Conservation (phyloP, 2,329 filamentous ascomycete species). For the Penicillium fuscoglaucum region DNA sequence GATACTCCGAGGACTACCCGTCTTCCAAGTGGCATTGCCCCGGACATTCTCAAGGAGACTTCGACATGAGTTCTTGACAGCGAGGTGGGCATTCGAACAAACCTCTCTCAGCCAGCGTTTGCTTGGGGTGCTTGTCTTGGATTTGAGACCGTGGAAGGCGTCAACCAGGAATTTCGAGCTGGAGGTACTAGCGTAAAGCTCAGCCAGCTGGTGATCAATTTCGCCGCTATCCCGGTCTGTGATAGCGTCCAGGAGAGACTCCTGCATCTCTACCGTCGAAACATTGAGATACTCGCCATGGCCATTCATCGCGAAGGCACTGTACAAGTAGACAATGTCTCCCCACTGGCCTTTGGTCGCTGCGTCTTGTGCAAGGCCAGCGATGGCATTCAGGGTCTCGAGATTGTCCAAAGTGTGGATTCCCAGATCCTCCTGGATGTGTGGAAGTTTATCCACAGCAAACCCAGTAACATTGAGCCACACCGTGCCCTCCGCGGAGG, state of each 20-base stretch:
- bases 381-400: not conserved
- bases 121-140: not conserved
- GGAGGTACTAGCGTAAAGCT: not conserved
- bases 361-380: not conserved
- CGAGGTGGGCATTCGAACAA: not conserved
- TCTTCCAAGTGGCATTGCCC: not conserved
- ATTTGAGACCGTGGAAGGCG: not conserved
- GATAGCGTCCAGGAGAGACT: not conserved
- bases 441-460: not conserved
- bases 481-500: not conserved
- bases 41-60: not conserved
- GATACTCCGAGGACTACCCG: not conserved
- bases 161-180: not conserved
- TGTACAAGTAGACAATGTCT: not conserved
- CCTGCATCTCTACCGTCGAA: not conserved
- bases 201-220: not conserved
- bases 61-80: not conserved
- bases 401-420: not conserved
- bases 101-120: not conserved
- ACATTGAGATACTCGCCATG: not conserved
- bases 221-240: not conserved
- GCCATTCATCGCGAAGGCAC: not conserved
- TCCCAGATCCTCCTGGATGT: not conserved
- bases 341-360: not conserved
- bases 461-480: not conserved